Evolutionary conservation across 169 alveolate species (phyloP).

Genomic region (Amoebophrya sp.): DNA sequence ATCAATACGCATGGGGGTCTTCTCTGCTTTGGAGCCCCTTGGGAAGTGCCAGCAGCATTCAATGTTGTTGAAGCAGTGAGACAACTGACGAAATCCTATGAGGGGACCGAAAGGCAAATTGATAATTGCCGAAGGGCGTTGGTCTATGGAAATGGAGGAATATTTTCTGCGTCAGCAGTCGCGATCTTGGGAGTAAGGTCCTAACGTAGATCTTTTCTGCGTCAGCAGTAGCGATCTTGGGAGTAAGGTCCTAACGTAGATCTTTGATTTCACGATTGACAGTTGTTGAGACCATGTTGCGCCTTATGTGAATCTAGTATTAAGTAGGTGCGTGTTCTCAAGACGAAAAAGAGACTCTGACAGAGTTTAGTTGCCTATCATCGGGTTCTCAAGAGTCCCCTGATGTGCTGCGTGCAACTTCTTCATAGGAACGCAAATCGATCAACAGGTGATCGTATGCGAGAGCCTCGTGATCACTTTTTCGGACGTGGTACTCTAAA

Average conservation of each 20-base stretch:
- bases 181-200: conserved; percentile 32
- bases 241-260: not conserved
- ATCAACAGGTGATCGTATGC: too few relatives aligned
- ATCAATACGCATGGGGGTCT: conserved; percentile 47
- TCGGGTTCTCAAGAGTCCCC: too few relatives aligned
- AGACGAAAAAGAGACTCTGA: too few relatives aligned
- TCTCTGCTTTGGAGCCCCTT: conserved; percentile 41
- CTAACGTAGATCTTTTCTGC: conserved; percentile 43
- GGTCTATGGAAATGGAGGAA: conserved; percentile 43
- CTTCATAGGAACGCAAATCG: too few relatives aligned
- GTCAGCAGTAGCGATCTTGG: conserved; percentile 40
- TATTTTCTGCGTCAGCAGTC: conserved; percentile 40
- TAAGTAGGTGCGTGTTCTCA: too few relatives aligned
- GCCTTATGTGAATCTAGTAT: too few relatives aligned
- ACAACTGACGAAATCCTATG: not conserved
- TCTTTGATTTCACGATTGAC: too few relatives aligned
- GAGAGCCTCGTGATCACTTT: too few relatives aligned
- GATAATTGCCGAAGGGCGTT: not conserved
- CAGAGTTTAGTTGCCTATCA: too few relatives aligned
- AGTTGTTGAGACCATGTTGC: too few relatives aligned
- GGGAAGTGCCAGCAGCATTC: conserved; percentile 36
- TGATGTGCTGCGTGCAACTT: too few relatives aligned
- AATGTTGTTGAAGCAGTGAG: not conserved
- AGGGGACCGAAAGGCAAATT: not conserved
- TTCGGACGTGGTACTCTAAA: too few relatives aligned